Evolutionary conservation across 441 rosid genomes (phyloP).

Genomic region (Populus hybrid): DNA sequence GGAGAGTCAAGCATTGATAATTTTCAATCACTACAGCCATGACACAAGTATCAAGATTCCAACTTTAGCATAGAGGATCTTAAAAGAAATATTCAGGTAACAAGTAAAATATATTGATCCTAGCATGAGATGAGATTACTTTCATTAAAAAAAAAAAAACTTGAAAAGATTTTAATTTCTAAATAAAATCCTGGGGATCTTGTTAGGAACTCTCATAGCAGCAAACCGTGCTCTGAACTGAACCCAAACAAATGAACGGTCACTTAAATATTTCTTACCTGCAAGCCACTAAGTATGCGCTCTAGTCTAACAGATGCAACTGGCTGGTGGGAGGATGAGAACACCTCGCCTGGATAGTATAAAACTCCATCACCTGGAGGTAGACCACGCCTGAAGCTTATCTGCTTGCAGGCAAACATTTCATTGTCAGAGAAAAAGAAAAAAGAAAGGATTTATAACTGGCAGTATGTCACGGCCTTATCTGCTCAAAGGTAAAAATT

Average conservation of each 20-base stretch:
- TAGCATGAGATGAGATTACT: neutral
- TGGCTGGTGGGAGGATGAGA: slow-evolving; percentile 75
- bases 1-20: neutral
- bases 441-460: neutral
- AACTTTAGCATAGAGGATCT: neutral
- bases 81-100: neutral
- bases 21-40: neutral
- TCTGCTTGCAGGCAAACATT: slow-evolving; percentile 35
- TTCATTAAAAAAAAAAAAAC: neutral
- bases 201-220: neutral
- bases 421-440: neutral
- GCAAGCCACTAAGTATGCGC: slow-evolving; percentile 89
- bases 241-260: neutral
- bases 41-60: neutral
- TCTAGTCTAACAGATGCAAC: slow-evolving; percentile 88
- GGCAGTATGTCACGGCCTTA: slow-evolving; percentile 69
- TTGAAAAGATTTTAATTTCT: neutral
- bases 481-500: slow-evolving; percentile 35
- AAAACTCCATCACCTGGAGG: slow-evolving; percentile 96
- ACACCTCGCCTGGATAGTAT: slow-evolving; percentile 88
- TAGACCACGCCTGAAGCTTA: slow-evolving; percentile 81
- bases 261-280: slow-evolving; percentile 41
- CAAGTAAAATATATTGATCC: neutral
- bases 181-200: neutral
- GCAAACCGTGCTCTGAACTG: neutral